Evolutionary conservation across 257 asterid genomes (phyloP), one percentile per base, ranked within the genome.

Genomic region (Salvia hispanica): DNA sequence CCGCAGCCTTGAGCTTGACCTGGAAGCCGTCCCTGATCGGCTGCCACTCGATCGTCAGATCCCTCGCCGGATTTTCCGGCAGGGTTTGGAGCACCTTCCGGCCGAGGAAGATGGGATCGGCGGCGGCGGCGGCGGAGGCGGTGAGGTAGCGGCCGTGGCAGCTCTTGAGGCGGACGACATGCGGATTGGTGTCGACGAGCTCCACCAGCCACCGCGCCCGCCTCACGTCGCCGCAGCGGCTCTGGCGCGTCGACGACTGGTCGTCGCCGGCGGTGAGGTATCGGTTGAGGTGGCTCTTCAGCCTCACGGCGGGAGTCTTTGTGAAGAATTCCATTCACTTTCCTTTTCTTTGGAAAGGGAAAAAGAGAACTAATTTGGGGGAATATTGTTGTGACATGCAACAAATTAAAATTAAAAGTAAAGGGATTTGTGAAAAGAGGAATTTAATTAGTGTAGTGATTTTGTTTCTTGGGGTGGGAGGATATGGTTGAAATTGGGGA

Each of bases 191-290:
- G 31, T 85, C 91, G 37, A 90, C 89, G 42, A 81, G 77, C 78
- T 93, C 99, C 59, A 93, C 92, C 56, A 79, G 68, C 97, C 99
- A 94, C 77, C 97, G 88, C 16, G 93, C 88, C 40, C 59, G 74
- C 50, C 83, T 62, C 2, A 85, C 72, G 64, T 76, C 73, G 68
- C 90, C 96, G 83, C 53, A 62, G 5, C 87, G 65, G 88, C 96
- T 88, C 79, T 94, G 99, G 31, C 97, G 82, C 4, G 85, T 78
- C 51, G 86, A 76, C 16, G 65, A 14, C 16, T 83, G 92, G 45
- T 94, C 97, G 11, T 94, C 97, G 44, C 80, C 95, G 67, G 99
- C 96, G 25, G 81, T 81, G 21, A 94, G 51, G 84, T 90, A 94
- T 53, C 88, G 91, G 79, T 77, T 85, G 2, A 86, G 60, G 81